Conservation (phyloP, 169 alveolate genomes). For the Condylostoma magnum region DNA sequence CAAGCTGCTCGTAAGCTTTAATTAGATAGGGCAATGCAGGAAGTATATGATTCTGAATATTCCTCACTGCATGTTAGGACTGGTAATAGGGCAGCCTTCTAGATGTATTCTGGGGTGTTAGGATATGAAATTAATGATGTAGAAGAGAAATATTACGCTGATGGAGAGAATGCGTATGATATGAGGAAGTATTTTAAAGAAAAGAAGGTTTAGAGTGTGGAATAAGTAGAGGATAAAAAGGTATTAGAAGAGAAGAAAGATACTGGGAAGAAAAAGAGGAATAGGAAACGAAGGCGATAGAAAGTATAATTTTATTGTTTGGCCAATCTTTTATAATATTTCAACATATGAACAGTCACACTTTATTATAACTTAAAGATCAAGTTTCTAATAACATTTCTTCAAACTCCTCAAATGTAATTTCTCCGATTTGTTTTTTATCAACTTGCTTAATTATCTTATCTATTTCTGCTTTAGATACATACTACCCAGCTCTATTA, state of each 20-base stretch:
- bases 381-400: too few species aligned
- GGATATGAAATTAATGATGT: constrained; percentile 76
- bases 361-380: too few species aligned
- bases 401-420: too few species aligned
- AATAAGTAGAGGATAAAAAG: constrained; percentile 33
- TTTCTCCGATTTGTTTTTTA: too few species aligned
- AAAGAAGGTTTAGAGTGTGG: too few species aligned
- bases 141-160: constrained; percentile 87
- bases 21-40: constrained; percentile 76
- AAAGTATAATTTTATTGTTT: too few species aligned
- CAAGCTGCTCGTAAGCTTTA: constrained; percentile 39
- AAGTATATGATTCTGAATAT: constrained; percentile 77
- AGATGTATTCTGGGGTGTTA: constrained; percentile 81
- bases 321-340: too few species aligned
- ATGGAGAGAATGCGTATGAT: constrained; percentile 87
- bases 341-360: too few species aligned
- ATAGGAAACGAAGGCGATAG: constrained; percentile 32
- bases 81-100: constrained; percentile 89
- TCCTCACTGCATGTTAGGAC: constrained; percentile 90
- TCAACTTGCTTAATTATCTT: too few species aligned
- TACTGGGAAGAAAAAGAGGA: constrained; percentile 16
- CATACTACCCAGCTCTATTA: too few species aligned
- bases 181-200: constrained; percentile 75
- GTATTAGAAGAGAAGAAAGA: constrained; percentile 45
- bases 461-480: too few species aligned